Evolutionary conservation across 257 asterid genomes (phyloP).

Genomic region (Scutellaria minor): DNA sequence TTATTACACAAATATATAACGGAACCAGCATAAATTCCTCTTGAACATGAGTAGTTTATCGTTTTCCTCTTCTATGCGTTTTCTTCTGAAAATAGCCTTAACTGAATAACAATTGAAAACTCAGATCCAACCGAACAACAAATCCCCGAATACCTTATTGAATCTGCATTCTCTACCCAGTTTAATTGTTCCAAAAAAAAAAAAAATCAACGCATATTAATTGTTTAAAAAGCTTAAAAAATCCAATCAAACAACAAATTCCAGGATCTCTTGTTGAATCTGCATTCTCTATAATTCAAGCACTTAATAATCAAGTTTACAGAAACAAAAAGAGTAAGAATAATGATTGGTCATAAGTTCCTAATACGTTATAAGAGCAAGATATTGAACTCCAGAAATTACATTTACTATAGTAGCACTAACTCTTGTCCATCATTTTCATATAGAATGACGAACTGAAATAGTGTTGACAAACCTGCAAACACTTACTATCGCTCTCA

Average conservation of each 20-base stretch:
- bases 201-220: too few relatives aligned
- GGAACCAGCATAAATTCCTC: background rate
- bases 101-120: background rate
- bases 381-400: background rate
- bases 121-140: conserved; percentile 1
- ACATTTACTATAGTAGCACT: background rate
- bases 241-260: background rate
- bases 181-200: background rate
- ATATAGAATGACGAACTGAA: conserved; percentile 20
- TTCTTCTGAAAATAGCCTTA: background rate
- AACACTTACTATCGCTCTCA: conserved; percentile 81
- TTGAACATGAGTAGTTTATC: conserved; percentile 1
- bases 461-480: background rate
- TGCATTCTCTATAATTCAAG: background rate
- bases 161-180: background rate
- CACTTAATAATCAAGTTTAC: background rate
- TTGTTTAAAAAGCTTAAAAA: background rate
- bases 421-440: conserved; percentile 12
- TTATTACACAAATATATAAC: background rate
- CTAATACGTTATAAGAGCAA: background rate
- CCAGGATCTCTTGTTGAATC: background rate
- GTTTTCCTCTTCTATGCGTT: background rate
- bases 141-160: background rate
- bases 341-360: conserved; percentile 7
- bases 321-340: background rate